Percentiles rank a stretch among this genome's conserved stretches.
Conservation (phyloP, 2,329 filamentous ascomycete genomes). For the Falciphora oryzae region DNA sequence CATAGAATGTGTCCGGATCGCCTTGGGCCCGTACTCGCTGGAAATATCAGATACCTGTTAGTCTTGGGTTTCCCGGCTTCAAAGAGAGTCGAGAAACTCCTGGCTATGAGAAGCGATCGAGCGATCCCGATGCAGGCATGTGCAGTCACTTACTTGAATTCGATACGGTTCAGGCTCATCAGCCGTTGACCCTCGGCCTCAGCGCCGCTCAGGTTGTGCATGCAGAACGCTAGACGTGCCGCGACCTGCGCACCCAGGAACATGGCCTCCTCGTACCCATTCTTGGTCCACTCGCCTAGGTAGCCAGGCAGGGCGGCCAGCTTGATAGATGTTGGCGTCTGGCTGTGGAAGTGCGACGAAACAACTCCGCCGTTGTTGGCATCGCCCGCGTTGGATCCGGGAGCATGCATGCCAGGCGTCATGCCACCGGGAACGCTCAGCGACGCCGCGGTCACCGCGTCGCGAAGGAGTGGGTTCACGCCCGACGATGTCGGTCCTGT, state of each 20-base stretch:
- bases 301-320: conserved; percentile 73
- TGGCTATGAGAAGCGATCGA: not conserved
- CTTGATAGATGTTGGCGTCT: conserved; percentile 82
- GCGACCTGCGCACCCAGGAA: conserved; percentile 87
- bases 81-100: not conserved
- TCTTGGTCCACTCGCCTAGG: conserved; percentile 85
- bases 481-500: conserved; percentile 7
- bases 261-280: conserved; percentile 70
- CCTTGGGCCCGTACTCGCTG: conserved; percentile 51
- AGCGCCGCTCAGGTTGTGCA: conserved; percentile 51
- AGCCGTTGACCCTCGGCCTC: conserved; percentile 45
- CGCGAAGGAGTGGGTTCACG: conserved; percentile 87
- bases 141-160: conserved; percentile 50
- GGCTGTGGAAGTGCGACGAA: conserved; percentile 51
- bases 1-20: conserved; percentile 47
- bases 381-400: conserved; percentile 35
- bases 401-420: conserved; percentile 21
- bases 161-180: conserved; percentile 52
- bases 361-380: conserved; percentile 27
- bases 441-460: conserved; percentile 70
- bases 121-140: not conserved
- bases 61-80: not conserved
- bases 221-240: conserved; percentile 55
- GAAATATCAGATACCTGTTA: conserved; percentile 14
- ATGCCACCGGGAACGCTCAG: conserved; percentile 38